Percentiles rank a stretch among this genome's conserved stretches.
phyloP scores from a whole-genome alignment of 202 grass and related monocot genomes.

The Digitaria exilis region DNA sequence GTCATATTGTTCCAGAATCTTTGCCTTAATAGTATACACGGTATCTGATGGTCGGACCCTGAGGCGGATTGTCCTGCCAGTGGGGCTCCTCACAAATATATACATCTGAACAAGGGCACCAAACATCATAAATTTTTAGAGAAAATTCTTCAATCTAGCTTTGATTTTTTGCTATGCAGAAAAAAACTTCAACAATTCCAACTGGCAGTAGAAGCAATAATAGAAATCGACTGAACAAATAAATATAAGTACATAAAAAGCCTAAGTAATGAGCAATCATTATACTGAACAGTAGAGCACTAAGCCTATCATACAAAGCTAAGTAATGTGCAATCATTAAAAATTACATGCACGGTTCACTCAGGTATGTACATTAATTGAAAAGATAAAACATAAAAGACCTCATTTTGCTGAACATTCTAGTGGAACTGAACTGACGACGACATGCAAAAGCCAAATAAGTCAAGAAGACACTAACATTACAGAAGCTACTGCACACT shows the following conservation, averaged over 20 bases:
- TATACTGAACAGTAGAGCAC: too few species aligned
- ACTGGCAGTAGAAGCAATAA: background rate
- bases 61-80: background rate
- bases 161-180: background rate
- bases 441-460: background rate
- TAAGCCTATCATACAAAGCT: background rate
- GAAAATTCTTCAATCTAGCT: background rate
- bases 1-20: background rate
- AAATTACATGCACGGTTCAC: background rate
- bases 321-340: background rate
- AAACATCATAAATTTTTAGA: background rate
- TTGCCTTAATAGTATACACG: background rate
- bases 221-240: background rate
- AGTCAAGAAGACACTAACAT: background rate
- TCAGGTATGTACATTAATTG: background rate
- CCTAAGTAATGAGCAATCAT: too few species aligned
- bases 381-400: background rate
- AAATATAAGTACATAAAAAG: too few species aligned
- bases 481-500: background rate
- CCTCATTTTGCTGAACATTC: background rate
- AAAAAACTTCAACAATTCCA: background rate
- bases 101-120: background rate
- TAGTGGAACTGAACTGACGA: background rate
- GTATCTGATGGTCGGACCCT: conserved; percentile 2
- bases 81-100: background rate